Conservation (phyloP, 23 red algal genomes). For the Agarophyton chilense region DNA sequence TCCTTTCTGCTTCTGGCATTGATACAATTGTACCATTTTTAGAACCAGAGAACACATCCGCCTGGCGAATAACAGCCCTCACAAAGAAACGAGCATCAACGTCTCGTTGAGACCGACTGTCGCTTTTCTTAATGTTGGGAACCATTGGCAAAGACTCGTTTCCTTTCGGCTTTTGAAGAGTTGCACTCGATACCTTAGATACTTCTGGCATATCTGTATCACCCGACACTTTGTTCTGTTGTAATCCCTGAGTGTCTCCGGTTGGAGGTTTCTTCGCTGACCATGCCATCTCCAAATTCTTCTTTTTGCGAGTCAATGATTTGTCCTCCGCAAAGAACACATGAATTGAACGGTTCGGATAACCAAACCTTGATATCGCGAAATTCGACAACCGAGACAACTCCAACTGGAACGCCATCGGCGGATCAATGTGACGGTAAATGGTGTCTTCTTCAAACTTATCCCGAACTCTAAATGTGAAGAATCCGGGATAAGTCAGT, state of each 20-base stretch:
- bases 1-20: constrained; percentile 96
- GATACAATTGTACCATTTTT: constrained; percentile 73
- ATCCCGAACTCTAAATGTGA: constrained; percentile 82
- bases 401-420: constrained; percentile 99
- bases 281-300: background rate
- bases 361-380: constrained; percentile 89
- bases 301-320: constrained; percentile 20
- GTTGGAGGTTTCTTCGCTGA: constrained; percentile 19
- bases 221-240: background rate
- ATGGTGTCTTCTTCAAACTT: constrained; percentile 96
- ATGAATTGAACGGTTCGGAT: constrained; percentile 94
- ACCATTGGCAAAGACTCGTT: background rate
- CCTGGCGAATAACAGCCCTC: constrained; percentile 92
- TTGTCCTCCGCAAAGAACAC: constrained; percentile 98
- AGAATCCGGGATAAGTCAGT: constrained; percentile 87
- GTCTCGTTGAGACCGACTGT: constrained; percentile 48
- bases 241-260: background rate
- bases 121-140: background rate
- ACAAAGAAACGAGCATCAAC: constrained; percentile 98
- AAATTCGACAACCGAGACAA: constrained; percentile 93
- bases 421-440: constrained; percentile 99
- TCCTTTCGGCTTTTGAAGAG: background rate
- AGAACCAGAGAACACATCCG: constrained; percentile 76
- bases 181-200: background rate
- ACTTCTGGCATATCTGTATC: background rate